These are phyloP conservation scores for Plasmodium relictum DNA, from an alignment of 169 alveolate genomes.

Conservation along the genomic window DNA sequence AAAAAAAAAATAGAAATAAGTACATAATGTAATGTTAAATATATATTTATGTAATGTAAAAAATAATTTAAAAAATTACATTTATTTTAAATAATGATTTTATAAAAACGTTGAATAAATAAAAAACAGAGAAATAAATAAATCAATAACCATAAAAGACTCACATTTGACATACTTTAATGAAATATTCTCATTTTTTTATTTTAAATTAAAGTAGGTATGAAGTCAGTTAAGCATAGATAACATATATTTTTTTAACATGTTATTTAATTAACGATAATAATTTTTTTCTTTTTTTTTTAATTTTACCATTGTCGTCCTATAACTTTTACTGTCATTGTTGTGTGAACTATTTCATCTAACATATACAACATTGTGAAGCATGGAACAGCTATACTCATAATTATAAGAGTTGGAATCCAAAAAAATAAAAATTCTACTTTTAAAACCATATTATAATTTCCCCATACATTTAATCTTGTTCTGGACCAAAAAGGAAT, in stretches of 20 bases:
- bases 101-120: no score
- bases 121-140: no score
- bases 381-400: slow-evolving; percentile 90
- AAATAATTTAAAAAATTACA: no score
- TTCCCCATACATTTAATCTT: slow-evolving; percentile 85
- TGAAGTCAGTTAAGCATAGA: neutral
- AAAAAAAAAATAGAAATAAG: neutral
- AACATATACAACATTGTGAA: slow-evolving; percentile 89
- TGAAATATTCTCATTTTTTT: neutral
- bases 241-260: neutral
- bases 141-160: no score
- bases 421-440: slow-evolving; percentile 91
- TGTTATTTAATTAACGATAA: neutral
- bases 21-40: neutral
- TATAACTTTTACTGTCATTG: slow-evolving; percentile 92
- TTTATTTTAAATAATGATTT: no score
- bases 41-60: no score
- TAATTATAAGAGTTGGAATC: slow-evolving; percentile 90
- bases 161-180: no score
- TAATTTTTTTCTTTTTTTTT: neutral
- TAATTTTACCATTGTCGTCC: slow-evolving; percentile 90
- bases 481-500: slow-evolving; percentile 85
- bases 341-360: slow-evolving; percentile 90
- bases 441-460: slow-evolving; percentile 84
- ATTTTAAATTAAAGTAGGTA: neutral